These are phyloP conservation scores for Citrus sinensis DNA, from an alignment of 345 rosid genomes.

Conservation along the genomic window DVS_A1.0 CM039161.1:3685501-3686000, in stretches of 20 bases:
- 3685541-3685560: background rate
- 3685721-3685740: background rate
- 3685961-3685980: slow-evolving; percentile 83
- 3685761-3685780: background rate
- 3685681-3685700: background rate
- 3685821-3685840: background rate
- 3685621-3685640: background rate
- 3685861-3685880: background rate
- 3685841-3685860: background rate
- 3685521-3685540: background rate
- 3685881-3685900: background rate
- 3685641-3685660: background rate
- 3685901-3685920: background rate
- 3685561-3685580: background rate
- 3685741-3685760: background rate
- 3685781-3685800: background rate
- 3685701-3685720: background rate
- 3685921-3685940: background rate
- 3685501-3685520: no score
- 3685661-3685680: background rate
- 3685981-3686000: slow-evolving; percentile 87
- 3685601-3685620: background rate
- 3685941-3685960: background rate
- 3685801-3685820: background rate
- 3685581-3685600: background rate